phyloP scores from a whole-genome alignment of 2,329 filamentous ascomycete species.

The Alternaria tenuissima region DNA sequence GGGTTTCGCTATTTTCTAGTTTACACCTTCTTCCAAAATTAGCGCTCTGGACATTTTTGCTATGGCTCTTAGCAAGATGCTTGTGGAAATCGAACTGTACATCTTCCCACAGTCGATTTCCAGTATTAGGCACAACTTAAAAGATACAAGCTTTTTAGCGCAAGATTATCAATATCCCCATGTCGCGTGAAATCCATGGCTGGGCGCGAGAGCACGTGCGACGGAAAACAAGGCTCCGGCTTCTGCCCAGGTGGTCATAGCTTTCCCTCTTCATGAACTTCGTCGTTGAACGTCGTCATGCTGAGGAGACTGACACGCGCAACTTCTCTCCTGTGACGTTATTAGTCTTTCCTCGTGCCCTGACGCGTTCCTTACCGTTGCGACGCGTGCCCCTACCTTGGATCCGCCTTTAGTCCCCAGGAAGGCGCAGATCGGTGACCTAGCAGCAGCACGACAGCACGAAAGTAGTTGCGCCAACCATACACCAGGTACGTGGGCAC shows the following conservation, averaged over 20 bases:
- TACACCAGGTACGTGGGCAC: slow-evolving; percentile 25
- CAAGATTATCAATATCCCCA: background rate
- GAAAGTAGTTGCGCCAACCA: slow-evolving; percentile 18
- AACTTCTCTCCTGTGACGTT: slow-evolving; percentile 3
- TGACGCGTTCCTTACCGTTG: slow-evolving; percentile 1
- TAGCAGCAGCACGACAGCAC: slow-evolving; percentile 17
- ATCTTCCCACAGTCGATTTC: background rate
- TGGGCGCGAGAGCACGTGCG: slow-evolving; percentile 17
- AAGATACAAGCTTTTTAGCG: background rate
- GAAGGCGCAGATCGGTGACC: slow-evolving; percentile 9
- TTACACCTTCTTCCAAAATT: background rate
- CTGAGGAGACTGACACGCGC: slow-evolving; percentile 10
- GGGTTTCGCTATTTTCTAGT: background rate
- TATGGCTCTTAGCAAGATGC: background rate
- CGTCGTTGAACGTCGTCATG: slow-evolving; percentile 22
- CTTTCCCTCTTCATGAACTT: slow-evolving; percentile 18
- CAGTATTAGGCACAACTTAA: background rate
- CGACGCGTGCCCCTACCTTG: background rate
- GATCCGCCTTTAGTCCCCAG: background rate
- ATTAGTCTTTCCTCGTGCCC: slow-evolving; percentile 6
- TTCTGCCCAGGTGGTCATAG: slow-evolving; percentile 25
- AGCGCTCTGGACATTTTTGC: background rate
- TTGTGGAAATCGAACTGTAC: too few relatives aligned
- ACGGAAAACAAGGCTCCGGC: slow-evolving; percentile 18
- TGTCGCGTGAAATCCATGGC: background rate